These are phyloP conservation scores for Rhododendron simsii DNA, from an alignment of 148 eudicot genomes.

Conservation along the genomic window DNA sequence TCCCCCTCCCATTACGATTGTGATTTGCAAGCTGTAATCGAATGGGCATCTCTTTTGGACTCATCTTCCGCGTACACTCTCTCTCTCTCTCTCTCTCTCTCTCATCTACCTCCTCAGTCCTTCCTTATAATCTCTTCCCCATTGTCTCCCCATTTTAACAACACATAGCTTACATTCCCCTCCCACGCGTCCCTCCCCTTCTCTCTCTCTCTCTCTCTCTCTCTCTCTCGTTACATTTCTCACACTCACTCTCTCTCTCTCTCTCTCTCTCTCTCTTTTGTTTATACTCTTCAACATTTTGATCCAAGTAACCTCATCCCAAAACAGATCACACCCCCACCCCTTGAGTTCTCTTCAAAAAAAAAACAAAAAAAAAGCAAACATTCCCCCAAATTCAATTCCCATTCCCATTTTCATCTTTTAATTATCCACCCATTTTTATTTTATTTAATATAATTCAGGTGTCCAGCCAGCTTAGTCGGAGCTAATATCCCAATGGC, in stretches of 20 bases:
- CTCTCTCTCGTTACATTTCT: not conserved
- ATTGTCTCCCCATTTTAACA: not conserved
- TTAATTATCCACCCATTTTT: no score
- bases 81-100: not conserved
- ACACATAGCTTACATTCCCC: constrained; percentile 9
- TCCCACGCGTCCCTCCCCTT: constrained; percentile 1
- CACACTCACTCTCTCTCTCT: not conserved
- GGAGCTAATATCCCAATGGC: not conserved
- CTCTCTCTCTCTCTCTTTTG: not conserved
- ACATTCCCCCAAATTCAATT: not conserved
- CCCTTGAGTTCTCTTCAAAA: not conserved
- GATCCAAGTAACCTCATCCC: not conserved
- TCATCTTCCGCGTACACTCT: constrained; percentile 1
- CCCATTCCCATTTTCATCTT: not conserved
- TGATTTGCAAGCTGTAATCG: constrained; percentile 44
- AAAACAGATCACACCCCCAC: not conserved
- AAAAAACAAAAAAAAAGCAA: not conserved
- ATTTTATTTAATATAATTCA: no score
- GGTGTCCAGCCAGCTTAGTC: not conserved
- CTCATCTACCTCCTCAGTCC: not conserved
- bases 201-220: not conserved
- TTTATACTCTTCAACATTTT: not conserved
- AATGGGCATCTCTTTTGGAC: constrained; percentile 16
- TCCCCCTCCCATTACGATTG: not conserved
- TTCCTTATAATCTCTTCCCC: not conserved